Evolutionary conservation across 1,284 basidiomycete species (phyloP).

Genomic region (Leucoagaricus sp.): DNA sequence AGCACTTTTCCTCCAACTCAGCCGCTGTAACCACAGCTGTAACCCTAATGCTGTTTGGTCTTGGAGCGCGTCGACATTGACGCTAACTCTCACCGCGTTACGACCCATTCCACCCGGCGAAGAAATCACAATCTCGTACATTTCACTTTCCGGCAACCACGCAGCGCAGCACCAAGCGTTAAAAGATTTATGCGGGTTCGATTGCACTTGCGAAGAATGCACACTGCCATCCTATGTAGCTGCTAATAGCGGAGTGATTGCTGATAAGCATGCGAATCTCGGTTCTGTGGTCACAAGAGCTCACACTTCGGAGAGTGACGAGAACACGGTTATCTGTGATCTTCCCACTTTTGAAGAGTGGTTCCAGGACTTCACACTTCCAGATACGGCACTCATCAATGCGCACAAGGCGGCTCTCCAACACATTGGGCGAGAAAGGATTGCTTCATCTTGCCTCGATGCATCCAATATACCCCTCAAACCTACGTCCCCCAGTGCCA

Average conservation of each 20-base stretch:
- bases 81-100: slow-evolving; percentile 38
- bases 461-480: neutral
- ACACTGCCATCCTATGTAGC: slow-evolving; percentile 18
- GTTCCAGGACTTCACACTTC: slow-evolving; percentile 30
- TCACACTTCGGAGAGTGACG: neutral
- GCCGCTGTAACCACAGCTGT: slow-evolving; percentile 46
- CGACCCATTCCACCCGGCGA: slow-evolving; percentile 38
- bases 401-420: slow-evolving; percentile 34
- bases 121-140: slow-evolving; percentile 47
- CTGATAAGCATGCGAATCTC: neutral
- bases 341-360: slow-evolving; percentile 38
- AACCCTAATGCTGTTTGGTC: slow-evolving; percentile 42
- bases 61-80: slow-evolving; percentile 37
- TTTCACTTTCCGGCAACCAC: slow-evolving; percentile 25
- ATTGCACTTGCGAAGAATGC: slow-evolving; percentile 39
- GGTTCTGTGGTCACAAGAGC: neutral
- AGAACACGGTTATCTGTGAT: neutral
- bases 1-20: slow-evolving; percentile 37
- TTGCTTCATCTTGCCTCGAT: slow-evolving; percentile 17
- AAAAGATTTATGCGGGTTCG: slow-evolving; percentile 33
- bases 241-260: neutral
- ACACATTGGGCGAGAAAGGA: slow-evolving; percentile 28
- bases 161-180: slow-evolving; percentile 30
- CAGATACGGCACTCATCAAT: slow-evolving; percentile 32
- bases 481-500: neutral